A percentile compares a stretch with the other conserved stretches of the same genome.
These are phyloP conservation scores for Salix suchowensis DNA, from an alignment of 345 rosid species.

Conservation along the genomic window DNA sequence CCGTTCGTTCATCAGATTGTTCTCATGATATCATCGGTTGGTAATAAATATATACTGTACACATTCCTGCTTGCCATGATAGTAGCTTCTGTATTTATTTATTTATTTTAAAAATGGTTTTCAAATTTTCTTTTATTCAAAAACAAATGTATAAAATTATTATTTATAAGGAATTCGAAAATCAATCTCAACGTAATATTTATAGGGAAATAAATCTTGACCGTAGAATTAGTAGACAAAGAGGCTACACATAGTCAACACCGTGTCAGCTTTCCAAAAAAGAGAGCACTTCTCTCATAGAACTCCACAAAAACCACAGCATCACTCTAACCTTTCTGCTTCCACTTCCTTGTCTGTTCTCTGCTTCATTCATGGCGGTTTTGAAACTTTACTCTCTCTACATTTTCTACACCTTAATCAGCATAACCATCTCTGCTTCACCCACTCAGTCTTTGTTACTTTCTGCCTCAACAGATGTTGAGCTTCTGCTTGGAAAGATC, in stretches of 20 bases:
- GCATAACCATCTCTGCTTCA: slow-evolving; percentile 10
- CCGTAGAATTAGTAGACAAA: slow-evolving; percentile 38
- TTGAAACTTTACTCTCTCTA: slow-evolving; percentile 33
- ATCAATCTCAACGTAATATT: too few relatives aligned
- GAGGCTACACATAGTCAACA: slow-evolving; percentile 42
- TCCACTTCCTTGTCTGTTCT: slow-evolving; percentile 20
- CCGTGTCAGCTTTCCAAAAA: slow-evolving; percentile 49
- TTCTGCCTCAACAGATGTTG: slow-evolving; percentile 55
- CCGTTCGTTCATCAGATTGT: not conserved
- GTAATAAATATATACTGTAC: not conserved
- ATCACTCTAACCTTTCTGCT: slow-evolving; percentile 10
- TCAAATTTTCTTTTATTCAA: too few relatives aligned
- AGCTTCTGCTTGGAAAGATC: slow-evolving; percentile 66
- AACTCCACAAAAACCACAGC: slow-evolving; percentile 28
- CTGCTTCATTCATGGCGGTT: slow-evolving; percentile 48
- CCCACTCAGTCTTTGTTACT: slow-evolving; percentile 6
- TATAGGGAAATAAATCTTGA: slow-evolving; percentile 25
- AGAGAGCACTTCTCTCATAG: slow-evolving; percentile 19
- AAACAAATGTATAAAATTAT: too few relatives aligned
- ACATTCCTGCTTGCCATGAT: too few relatives aligned
- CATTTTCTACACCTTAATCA: slow-evolving; percentile 32
- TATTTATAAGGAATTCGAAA: too few relatives aligned
- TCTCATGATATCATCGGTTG: not conserved
- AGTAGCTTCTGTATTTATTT: too few relatives aligned
- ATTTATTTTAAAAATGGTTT: too few relatives aligned